Evolutionary conservation across 768 basidiomycete species (phyloP).

Genomic region (Suillus subalutaceus): DNA sequence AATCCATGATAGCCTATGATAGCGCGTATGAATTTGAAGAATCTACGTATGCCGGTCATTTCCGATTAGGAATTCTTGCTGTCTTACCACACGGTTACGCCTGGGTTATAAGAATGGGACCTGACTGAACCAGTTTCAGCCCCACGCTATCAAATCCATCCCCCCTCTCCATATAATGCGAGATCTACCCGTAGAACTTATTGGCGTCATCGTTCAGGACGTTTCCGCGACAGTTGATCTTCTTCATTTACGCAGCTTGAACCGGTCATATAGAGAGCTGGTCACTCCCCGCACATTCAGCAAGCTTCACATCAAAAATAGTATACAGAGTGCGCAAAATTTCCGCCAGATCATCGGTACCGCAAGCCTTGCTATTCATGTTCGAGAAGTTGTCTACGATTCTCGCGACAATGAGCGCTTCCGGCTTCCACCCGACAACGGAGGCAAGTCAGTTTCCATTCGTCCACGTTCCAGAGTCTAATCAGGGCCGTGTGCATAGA

Average conservation of each 20-base stretch:
- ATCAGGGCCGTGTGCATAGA: constrained; percentile 10
- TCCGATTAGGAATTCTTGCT: background rate
- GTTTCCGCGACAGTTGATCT: constrained; percentile 27
- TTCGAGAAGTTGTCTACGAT: constrained; percentile 33
- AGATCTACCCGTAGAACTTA: constrained; percentile 30
- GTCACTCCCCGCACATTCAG: constrained; percentile 29
- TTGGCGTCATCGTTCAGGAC: constrained; percentile 26
- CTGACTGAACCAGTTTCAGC: background rate
- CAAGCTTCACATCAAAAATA: constrained; percentile 28
- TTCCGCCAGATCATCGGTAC: constrained; percentile 23
- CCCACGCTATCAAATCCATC: background rate
- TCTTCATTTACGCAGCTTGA: constrained; percentile 30
- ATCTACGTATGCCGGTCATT: background rate
- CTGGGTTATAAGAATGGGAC: background rate
- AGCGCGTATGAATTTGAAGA: background rate
- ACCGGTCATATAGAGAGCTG: constrained; percentile 25
- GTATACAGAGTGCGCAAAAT: constrained; percentile 28
- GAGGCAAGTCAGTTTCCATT: constrained; percentile 10
- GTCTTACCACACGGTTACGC: background rate
- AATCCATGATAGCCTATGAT: too few relatives aligned
- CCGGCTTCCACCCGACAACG: constrained; percentile 22
- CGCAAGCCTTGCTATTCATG: constrained; percentile 24
- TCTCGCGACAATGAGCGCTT: constrained; percentile 28
- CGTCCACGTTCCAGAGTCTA: background rate
- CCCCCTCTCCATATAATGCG: constrained; percentile 19